Evolutionary conservation across 2,329 filamentous ascomycete species (phyloP), one percentile per base, ranked within the genome.

Genomic region (Aspergillus hortae): DNA sequence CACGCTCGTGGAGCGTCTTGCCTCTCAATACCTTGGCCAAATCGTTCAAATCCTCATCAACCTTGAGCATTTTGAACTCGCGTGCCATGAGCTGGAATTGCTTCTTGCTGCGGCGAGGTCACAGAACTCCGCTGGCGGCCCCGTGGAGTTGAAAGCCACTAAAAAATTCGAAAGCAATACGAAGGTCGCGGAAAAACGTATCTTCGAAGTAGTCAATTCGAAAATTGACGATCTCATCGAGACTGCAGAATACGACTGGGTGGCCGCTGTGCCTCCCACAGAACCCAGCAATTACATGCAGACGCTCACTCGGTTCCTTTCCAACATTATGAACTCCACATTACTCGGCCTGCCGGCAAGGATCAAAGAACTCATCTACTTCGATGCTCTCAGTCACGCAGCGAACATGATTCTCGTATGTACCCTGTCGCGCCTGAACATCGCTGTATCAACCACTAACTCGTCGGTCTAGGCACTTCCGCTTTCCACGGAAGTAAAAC

Each of bases 1-100:
- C 62, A 90, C 88, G 4, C 81, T 99, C 9, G 87, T 97, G 12
- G 90, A 96, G 62, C 84, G 90, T 47, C 80, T 99, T 6, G 88
- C 84, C 62, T 95, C 91, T 2, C 92, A 97, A 68, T 97, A 99
- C 67, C 81, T 96, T 1, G 94, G 94, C 2, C 94, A 99, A 69
- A 97, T 99, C 58, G 94, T 99, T 21, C 94, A 99, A 68, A 99
- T 99, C 61, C 79, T 99, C 48, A 99, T 96, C 65, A 99, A 99
- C 66, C 76, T 99, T 15, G 92, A 97, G 68, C 91, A 99, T 71
- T 97, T 99, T 68, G 92, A 97, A 73, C 89, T 84, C 44, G 94
- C 94, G 4, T 97, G 94, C 67, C 83, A 86, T 61, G 91, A 97
- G 65, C 80, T 99, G 0, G 92, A 99, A 74, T 82, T 88, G 52